These are phyloP conservation scores for Aspergillus piperis DNA, from an alignment of 2,329 filamentous ascomycete species.

Conservation along the genomic window DNA sequence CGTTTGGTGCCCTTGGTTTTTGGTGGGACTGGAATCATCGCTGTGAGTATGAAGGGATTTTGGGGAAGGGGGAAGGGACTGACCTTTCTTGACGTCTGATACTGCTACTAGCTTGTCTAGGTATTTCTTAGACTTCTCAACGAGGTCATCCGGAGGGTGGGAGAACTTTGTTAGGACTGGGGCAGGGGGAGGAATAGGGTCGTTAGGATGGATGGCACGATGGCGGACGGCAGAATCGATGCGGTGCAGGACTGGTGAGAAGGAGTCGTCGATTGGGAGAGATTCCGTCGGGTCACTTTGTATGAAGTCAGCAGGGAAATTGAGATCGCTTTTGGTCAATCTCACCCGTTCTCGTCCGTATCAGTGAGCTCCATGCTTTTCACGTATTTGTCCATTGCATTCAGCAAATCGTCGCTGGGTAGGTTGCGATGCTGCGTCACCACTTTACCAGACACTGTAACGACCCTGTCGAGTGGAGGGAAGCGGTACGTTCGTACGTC, in stretches of 20 bases:
- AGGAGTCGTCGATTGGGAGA: constrained; percentile 76
- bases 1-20: constrained; percentile 73
- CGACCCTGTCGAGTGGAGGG: constrained; percentile 80
- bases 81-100: constrained; percentile 82
- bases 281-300: constrained; percentile 63
- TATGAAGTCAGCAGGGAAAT: constrained; percentile 8
- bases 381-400: constrained; percentile 88
- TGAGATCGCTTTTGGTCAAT: neutral
- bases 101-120: constrained; percentile 66
- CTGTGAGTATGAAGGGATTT: constrained; percentile 22
- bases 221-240: constrained; percentile 82
- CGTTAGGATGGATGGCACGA: constrained; percentile 73
- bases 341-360: constrained; percentile 73
- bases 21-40: constrained; percentile 63
- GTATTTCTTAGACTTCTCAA: constrained; percentile 58
- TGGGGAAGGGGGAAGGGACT: neutral
- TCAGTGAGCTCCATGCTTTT: constrained; percentile 85
- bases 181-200: constrained; percentile 62
- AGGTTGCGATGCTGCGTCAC: constrained; percentile 82
- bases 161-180: constrained; percentile 72
- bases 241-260: constrained; percentile 82
- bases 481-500: constrained; percentile 90
- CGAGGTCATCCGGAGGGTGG: constrained; percentile 67
- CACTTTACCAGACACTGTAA: constrained; percentile 81
- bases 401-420: constrained; percentile 70